Percentiles rank a stretch among this genome's conserved stretches.
Evolutionary conservation across 257 asterid species (phyloP).

Genomic region (Handroanthus guayacan): DNA sequence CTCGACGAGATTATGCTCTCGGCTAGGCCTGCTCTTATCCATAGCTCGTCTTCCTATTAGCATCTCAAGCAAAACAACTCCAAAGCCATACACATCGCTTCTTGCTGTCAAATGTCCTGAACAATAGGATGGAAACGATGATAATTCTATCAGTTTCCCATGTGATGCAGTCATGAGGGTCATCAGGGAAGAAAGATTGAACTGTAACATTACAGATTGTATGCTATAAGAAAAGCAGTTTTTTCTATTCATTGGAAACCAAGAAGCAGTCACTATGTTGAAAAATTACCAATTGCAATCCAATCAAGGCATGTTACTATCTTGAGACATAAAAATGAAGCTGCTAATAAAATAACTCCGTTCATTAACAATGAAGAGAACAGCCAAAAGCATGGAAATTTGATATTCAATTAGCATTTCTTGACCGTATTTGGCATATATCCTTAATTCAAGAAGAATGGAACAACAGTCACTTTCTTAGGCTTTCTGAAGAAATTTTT

Average conservation of each 20-base stretch:
- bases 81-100: slow-evolving; percentile 92
- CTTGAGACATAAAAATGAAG: not conserved
- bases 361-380: not conserved
- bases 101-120: slow-evolving; percentile 89
- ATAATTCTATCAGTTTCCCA: not conserved
- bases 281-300: not conserved
- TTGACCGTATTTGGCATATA: not conserved
- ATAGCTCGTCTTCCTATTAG: slow-evolving; percentile 84
- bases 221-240: not conserved
- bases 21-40: slow-evolving; percentile 93
- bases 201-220: not conserved
- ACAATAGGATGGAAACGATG: not conserved
- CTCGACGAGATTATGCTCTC: slow-evolving; percentile 92
- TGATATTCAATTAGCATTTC: not conserved
- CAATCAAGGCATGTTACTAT: not conserved
- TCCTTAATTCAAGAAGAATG: slow-evolving; percentile 4
- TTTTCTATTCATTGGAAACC: not conserved
- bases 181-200: not conserved
- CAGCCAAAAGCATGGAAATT: not conserved
- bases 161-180: not conserved
- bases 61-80: slow-evolving; percentile 94
- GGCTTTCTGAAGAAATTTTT: not conserved
- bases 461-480: not conserved
- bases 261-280: not conserved
- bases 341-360: not conserved